A percentile compares a stretch with the other conserved stretches of the same genome.
These are phyloP conservation scores for Cerrena zonata DNA, from an alignment of 1,284 basidiomycete genomes.

Conservation along the genomic window DNA sequence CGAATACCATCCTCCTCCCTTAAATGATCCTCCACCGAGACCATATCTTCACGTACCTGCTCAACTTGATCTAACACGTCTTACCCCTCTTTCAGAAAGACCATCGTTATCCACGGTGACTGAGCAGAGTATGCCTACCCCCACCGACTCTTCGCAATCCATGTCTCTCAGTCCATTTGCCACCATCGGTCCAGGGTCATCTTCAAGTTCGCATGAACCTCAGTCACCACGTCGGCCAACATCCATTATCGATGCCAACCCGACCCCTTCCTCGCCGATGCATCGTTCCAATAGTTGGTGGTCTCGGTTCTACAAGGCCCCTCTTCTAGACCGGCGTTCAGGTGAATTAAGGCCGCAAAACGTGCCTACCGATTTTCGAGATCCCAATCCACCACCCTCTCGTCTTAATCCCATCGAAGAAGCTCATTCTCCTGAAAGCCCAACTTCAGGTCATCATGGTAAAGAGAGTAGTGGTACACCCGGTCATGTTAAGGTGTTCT, in stretches of 20 bases:
- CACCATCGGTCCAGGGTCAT: constrained; percentile 11
- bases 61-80: constrained; percentile 20
- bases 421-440: constrained; percentile 27
- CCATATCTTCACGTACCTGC: constrained; percentile 19
- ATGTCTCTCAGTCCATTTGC: constrained; percentile 7
- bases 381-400: constrained; percentile 64
- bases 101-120: constrained; percentile 22
- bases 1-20: constrained; percentile 13
- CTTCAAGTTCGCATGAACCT: constrained; percentile 24
- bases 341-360: constrained; percentile 19
- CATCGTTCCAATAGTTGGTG: constrained; percentile 44
- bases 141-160: constrained; percentile 18
- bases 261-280: constrained; percentile 25
- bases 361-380: constrained; percentile 49
- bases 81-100: constrained; percentile 27
- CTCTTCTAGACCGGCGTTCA: constrained; percentile 36
- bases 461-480: not conserved
- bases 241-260: constrained; percentile 37
- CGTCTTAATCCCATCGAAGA: constrained; percentile 54
- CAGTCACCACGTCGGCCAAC: constrained; percentile 29
- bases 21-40: constrained; percentile 25
- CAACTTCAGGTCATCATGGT: not conserved
- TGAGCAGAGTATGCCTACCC: constrained; percentile 13
- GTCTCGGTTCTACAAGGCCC: constrained; percentile 37
- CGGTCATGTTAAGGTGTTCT: constrained; percentile 10